Evolutionary conservation across 257 asterid genomes (phyloP).

Genomic region (Primulina tabacum): DNA sequence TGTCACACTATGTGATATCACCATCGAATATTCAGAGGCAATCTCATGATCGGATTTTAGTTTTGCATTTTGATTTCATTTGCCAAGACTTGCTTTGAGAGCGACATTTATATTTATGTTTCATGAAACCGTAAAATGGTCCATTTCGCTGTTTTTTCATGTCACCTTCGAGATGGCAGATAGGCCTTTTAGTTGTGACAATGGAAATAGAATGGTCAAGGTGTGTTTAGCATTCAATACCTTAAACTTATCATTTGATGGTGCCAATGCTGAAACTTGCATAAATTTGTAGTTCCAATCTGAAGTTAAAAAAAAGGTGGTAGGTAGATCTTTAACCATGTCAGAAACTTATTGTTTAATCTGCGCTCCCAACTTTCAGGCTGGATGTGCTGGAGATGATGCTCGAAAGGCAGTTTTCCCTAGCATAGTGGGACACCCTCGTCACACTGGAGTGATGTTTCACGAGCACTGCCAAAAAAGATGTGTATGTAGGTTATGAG

Average conservation of each 20-base stretch:
- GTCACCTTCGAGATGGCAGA: no score
- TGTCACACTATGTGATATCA: background rate
- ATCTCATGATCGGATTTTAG: no score
- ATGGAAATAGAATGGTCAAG: constrained; percentile 14
- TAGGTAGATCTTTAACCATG: no score
- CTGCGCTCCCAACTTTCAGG: background rate
- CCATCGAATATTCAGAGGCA: background rate
- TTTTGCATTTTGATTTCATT: background rate
- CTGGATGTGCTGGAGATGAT: constrained; percentile 19
- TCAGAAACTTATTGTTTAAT: background rate
- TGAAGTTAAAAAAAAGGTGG: background rate
- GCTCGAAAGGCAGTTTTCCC: constrained; percentile 19
- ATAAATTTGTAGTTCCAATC: background rate
- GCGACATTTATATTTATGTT: no score
- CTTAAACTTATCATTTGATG: background rate
- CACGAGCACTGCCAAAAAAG: no score
- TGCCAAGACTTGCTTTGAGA: background rate
- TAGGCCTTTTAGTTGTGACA: constrained; percentile 8
- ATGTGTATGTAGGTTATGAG: no score
- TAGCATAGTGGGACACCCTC: background rate
- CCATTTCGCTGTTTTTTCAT: no score
- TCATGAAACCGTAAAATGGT: no score
- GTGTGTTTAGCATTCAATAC: background rate
- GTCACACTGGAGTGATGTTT: no score
- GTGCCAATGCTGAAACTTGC: background rate